Conservation (phyloP, 1,284 basidiomycete species). For the Ganoderma lucidum region DNA sequence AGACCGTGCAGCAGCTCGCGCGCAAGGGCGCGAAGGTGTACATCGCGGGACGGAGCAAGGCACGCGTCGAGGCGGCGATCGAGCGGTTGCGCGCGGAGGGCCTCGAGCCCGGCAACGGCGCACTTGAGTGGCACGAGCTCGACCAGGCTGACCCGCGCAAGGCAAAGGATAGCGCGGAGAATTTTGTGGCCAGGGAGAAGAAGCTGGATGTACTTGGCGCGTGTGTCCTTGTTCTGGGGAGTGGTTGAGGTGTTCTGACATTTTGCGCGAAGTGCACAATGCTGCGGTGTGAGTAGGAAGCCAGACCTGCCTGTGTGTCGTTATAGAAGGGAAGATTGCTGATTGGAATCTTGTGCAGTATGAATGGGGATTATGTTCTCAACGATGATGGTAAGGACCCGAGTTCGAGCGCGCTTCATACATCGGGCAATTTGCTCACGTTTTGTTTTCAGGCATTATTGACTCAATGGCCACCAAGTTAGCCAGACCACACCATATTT, state of each 20-base stretch:
- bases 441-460: slow-evolving; percentile 38
- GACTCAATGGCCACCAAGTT: slow-evolving; percentile 55
- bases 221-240: background rate
- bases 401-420: background rate
- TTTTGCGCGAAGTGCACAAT: slow-evolving; percentile 52
- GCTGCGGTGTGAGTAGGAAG: slow-evolving; percentile 51
- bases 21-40: slow-evolving; percentile 53
- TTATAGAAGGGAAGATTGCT: background rate
- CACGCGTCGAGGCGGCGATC: slow-evolving; percentile 49
- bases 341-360: slow-evolving; percentile 26
- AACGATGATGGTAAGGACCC: slow-evolving; percentile 18
- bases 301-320: background rate
- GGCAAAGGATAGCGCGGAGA: slow-evolving; percentile 54
- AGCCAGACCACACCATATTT: background rate
- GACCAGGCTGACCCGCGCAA: slow-evolving; percentile 54
- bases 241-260: background rate
- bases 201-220: slow-evolving; percentile 55
- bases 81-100: slow-evolving; percentile 45
- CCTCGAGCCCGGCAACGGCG: slow-evolving; percentile 42
- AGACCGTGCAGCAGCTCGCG: slow-evolving; percentile 49
- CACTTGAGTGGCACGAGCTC: slow-evolving; percentile 54
- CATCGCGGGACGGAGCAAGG: slow-evolving; percentile 48
- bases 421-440: background rate
- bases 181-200: slow-evolving; percentile 53
- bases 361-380: slow-evolving; percentile 37